Conservation (phyloP, 805 yeast genomes). For the Blastobotrys chiropterorum region DNA sequence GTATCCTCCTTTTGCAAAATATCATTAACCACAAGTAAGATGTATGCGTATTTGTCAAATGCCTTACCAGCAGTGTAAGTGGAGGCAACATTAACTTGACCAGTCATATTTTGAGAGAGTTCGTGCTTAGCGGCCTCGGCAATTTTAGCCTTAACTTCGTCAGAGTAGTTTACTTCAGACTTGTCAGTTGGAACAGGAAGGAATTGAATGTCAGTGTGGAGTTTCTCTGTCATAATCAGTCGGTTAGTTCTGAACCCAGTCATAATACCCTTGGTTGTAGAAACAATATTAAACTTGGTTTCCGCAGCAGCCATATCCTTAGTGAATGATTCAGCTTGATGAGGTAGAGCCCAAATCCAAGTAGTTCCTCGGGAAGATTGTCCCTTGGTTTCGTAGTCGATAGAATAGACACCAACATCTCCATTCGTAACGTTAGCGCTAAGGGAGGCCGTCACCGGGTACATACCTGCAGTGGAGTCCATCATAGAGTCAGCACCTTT, state of each 20-base stretch:
- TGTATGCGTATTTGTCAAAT: conserved; percentile 84
- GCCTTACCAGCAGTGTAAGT: conserved; percentile 89
- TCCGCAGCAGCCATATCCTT: conserved; percentile 25
- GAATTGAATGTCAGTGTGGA: conserved; percentile 43
- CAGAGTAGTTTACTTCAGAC: conserved; percentile 25
- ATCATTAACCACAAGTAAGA: conserved; percentile 64
- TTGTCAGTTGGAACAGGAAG: conserved; percentile 44
- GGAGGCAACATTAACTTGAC: conserved; percentile 63
- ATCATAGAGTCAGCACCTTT: conserved; percentile 31
- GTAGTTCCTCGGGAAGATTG: conserved; percentile 36
- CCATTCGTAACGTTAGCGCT: conserved; percentile 39
- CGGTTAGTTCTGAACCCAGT: conserved; percentile 32
- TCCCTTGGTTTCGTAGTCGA: conserved; percentile 47
- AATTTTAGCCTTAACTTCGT: conserved; percentile 33
- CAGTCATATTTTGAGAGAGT: conserved; percentile 47
- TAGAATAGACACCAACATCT: conserved; percentile 44
- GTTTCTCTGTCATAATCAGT: conserved; percentile 31
- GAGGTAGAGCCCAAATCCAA: conserved; percentile 62
- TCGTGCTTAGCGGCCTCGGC: conserved; percentile 49
- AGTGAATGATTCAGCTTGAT: conserved; percentile 46
- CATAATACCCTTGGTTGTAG: conserved; percentile 42
- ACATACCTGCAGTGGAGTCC: conserved; percentile 66
- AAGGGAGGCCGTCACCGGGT: conserved; percentile 45
- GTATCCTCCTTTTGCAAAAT: conserved; percentile 52
- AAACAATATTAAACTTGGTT: conserved; percentile 35